These are phyloP conservation scores for Zea mays DNA, from an alignment of 176 grass and related monocot species.

Conservation along the genomic window Zm-B73-REFERENCE-NAM-5.0 NC_050105.1:39868501-39869000, in stretches of 20 bases:
- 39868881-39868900: conserved; percentile 4
- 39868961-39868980: conserved; percentile 82
- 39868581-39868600: conserved; percentile 10
- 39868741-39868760: too few species aligned
- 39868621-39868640: neutral
- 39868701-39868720: neutral
- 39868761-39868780: too few species aligned
- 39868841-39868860: conserved; percentile 76
- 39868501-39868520: too few species aligned
- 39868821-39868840: conserved; percentile 63
- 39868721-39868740: too few species aligned
- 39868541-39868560: neutral
- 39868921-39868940: neutral
- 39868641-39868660: neutral
- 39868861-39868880: conserved; percentile 71
- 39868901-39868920: conserved; percentile 1
- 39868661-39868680: neutral
- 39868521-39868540: too few species aligned
- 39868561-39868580: conserved; percentile 11
- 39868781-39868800: too few species aligned
- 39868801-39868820: too few species aligned
- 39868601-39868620: conserved; percentile 19
- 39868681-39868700: neutral
- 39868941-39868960: conserved; percentile 26
- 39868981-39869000: conserved; percentile 84